A percentile compares a stretch with the other conserved stretches of the same genome.
Evolutionary conservation across 2,329 filamentous ascomycete species (phyloP).

Genomic region (Exophiala sp.): DNA sequence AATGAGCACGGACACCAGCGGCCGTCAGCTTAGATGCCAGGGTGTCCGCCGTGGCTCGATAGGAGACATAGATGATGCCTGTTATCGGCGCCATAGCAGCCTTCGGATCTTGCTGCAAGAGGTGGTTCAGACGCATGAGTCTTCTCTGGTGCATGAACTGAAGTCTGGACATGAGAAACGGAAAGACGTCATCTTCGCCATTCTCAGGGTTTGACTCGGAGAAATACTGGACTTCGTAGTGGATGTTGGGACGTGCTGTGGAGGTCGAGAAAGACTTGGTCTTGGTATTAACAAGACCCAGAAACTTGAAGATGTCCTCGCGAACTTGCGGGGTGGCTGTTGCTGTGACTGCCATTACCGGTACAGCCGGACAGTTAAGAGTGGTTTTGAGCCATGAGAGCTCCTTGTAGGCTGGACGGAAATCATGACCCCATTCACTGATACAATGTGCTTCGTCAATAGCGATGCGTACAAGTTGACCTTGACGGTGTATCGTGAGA

Average conservation of each 20-base stretch:
- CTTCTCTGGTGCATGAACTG: constrained; percentile 68
- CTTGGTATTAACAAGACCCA: constrained; percentile 58
- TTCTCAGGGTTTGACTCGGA: constrained; percentile 39
- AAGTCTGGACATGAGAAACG: constrained; percentile 74
- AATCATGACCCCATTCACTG: constrained; percentile 97
- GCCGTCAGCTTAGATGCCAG: constrained; percentile 38
- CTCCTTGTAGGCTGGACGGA: constrained; percentile 85
- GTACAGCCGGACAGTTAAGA: constrained; percentile 68
- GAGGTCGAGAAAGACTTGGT: constrained; percentile 75
- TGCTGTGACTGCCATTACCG: constrained; percentile 88
- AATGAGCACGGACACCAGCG: constrained; percentile 39
- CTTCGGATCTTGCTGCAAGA: constrained; percentile 33
- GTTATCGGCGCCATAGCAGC: constrained; percentile 36
- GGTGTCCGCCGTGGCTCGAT: constrained; percentile 39
- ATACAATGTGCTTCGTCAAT: constrained; percentile 97
- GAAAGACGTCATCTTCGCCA: constrained; percentile 67
- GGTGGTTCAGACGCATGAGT: constrained; percentile 46
- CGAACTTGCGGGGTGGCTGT: constrained; percentile 81
- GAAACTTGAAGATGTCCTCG: constrained; percentile 73
- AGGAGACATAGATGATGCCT: constrained; percentile 48
- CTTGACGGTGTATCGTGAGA: constrained; percentile 70
- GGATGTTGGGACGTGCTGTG: constrained; percentile 78
- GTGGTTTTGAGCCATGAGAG: constrained; percentile 79
- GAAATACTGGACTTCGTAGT: constrained; percentile 77
- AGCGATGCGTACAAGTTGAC: constrained; percentile 80